Base-by-base conservation (phyloP, 169 alveolate species). In the Cyclospora cayetanensis region DNA sequence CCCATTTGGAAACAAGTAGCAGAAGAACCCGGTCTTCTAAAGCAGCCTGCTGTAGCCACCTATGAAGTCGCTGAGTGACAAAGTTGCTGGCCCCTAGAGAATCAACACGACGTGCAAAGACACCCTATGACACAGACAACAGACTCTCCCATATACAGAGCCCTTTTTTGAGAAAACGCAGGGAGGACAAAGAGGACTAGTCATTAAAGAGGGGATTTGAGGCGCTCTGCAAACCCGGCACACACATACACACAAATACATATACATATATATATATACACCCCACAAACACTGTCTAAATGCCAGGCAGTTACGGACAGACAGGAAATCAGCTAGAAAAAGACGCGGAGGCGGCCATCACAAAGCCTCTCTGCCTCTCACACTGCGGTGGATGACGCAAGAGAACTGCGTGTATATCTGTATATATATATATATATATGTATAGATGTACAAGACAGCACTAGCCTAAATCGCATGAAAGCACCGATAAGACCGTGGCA, bases 141-240 rank as follows among this genome's bases (percentile, higher is more conserved):
- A n/a, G n/a, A n/a, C n/a, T n/a, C n/a, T n/a, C n/a, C n/a, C n/a
- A n/a, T n/a, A n/a, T n/a, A n/a, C n/a, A n/a, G n/a, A n/a, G n/a
- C n/a, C n/a, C n/a, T n/a, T n/a, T n/a, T n/a, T n/a, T n/a, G n/a
- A n/a, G n/a, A n/a, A n/a, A n/a, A n/a, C n/a, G n/a, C n/a, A n/a
- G n/a, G n/a, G n/a, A n/a, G n/a, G n/a, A n/a, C n/a, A n/a, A n/a
- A n/a, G n/a, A n/a, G n/a, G n/a, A 50, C 22, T 31, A 46, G 74
- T 46, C 55, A 42, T 46, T 52, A 34, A 53, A 46, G n/a, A 79
- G 52, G 18, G 70, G 89, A 31, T 52, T 46, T 29, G 76, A 79
- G 31, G 89, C 76, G 25, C 53, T 52, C 89, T 79, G 55, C 12
- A 52, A 25, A 52, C 20, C 50, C 37, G 7, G 60, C 53, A 53